Percentiles rank a stretch among this genome's conserved stretches.
These are phyloP conservation scores for Globisporangium nodosum DNA, from an alignment of 352 stramenopile genomes.

Conservation along the genomic window DNA sequence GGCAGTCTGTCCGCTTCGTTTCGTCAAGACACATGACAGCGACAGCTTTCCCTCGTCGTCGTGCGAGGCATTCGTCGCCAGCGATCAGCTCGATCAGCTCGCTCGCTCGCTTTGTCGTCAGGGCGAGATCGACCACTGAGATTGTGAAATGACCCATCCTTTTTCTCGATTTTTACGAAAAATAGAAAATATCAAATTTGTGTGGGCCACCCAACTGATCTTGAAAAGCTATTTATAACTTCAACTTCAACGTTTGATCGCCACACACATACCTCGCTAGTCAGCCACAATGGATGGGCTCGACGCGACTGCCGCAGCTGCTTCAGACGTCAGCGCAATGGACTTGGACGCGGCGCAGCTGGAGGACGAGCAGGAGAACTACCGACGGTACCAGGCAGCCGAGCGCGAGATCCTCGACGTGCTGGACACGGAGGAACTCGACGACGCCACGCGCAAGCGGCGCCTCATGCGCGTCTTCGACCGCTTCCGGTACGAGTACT, in stretches of 20 bases:
- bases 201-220: not conserved
- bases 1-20: not conserved
- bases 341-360: conserved; percentile 5
- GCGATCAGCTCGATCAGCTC: not conserved
- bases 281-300: not conserved
- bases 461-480: conserved; percentile 63
- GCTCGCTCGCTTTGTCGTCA: not conserved
- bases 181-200: not conserved
- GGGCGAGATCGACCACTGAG: not conserved
- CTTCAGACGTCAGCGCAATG: not conserved
- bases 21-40: not conserved
- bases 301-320: no score
- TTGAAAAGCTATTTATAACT: not conserved
- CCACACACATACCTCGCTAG: no score
- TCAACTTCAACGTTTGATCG: not conserved
- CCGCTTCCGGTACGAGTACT: conserved; percentile 61
- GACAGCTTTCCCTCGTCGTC: not conserved
- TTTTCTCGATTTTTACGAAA: no score
- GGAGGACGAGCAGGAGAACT: conserved; percentile 23
- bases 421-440: conserved; percentile 38
- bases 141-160: no score
- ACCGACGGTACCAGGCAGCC: conserved; percentile 30
- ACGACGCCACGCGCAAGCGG: conserved; percentile 48
- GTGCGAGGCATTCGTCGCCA: not conserved
- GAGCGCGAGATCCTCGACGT: conserved; percentile 45